A percentile compares a stretch with the other conserved stretches of the same genome.
Conservation (phyloP, 805 yeast species). For the Debaryomyces hansenii region DNA sequence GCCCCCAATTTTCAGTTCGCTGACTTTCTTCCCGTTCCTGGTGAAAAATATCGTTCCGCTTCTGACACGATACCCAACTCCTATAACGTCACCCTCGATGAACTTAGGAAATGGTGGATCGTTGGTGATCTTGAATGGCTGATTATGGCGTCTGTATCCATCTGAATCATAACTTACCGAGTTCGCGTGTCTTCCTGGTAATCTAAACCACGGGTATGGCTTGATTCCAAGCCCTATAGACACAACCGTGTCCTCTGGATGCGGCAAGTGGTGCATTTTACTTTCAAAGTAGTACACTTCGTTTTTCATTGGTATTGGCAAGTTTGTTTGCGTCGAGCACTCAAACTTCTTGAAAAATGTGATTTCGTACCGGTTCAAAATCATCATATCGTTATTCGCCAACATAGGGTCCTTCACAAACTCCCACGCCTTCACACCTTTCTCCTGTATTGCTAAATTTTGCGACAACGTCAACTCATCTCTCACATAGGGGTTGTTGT, state of each 20-base stretch:
- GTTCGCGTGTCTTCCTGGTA: constrained; percentile 88
- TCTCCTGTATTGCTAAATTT: constrained; percentile 71
- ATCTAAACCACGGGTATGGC: constrained; percentile 91
- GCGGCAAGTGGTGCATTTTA: constrained; percentile 71
- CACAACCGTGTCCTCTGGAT: constrained; percentile 53
- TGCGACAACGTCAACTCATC: constrained; percentile 59
- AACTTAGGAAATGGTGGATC: constrained; percentile 58
- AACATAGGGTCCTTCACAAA: constrained; percentile 61
- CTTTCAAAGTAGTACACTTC: constrained; percentile 89
- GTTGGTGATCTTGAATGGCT: constrained; percentile 57
- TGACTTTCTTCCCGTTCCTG: constrained; percentile 85
- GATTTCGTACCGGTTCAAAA: constrained; percentile 65
- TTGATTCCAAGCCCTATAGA: constrained; percentile 80
- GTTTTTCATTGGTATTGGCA: constrained; percentile 80
- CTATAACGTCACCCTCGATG: constrained; percentile 86
- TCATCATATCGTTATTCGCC: constrained; percentile 55
- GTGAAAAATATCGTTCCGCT: constrained; percentile 91
- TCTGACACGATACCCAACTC: constrained; percentile 82
- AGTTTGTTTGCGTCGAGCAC: constrained; percentile 71
- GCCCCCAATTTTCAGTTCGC: constrained; percentile 79
- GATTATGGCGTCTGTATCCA: constrained; percentile 78
- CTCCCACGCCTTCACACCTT: constrained; percentile 89
- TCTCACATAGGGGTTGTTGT: constrained; percentile 30
- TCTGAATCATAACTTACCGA: constrained; percentile 86
- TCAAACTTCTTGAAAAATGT: constrained; percentile 59